A percentile compares a stretch with the other conserved stretches of the same genome.
Conservation (phyloP, 2,329 filamentous ascomycete species). For the Apiospora malaysiana region DNA sequence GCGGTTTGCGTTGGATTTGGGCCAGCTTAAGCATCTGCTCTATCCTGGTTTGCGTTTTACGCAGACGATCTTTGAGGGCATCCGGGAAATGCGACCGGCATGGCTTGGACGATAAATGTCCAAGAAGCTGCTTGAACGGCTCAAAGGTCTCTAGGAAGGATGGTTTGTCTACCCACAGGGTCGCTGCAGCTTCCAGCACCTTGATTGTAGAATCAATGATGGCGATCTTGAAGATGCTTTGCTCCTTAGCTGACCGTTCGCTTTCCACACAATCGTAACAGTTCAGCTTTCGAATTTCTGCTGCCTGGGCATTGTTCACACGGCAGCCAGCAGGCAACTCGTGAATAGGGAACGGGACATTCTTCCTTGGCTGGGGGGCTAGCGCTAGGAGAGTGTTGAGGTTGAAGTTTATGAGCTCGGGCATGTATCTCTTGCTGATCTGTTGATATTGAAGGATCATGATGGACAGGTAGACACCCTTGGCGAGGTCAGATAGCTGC, state of each 20-base stretch:
- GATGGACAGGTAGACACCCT: slow-evolving; percentile 79
- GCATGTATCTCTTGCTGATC: slow-evolving; percentile 84
- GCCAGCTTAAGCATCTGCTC: slow-evolving; percentile 64
- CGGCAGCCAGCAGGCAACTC: slow-evolving; percentile 58
- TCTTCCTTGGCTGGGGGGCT: slow-evolving; percentile 49
- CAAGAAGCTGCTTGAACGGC: slow-evolving; percentile 64
- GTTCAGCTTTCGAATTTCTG: slow-evolving; percentile 56
- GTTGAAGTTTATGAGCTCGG: slow-evolving; percentile 84
- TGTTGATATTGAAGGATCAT: slow-evolving; percentile 83
- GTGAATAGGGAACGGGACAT: slow-evolving; percentile 63
- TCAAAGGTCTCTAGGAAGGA: slow-evolving; percentile 82
- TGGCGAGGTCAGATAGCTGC: slow-evolving; percentile 68
- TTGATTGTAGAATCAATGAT: slow-evolving; percentile 67
- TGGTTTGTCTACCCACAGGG: slow-evolving; percentile 74
- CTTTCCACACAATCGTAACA: slow-evolving; percentile 61
- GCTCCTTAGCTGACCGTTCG: slow-evolving; percentile 41
- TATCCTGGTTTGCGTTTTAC: slow-evolving; percentile 53
- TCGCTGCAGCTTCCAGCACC: slow-evolving; percentile 71
- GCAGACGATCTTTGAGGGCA: slow-evolving; percentile 46
- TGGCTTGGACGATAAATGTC: slow-evolving; percentile 63
- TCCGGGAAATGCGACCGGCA: slow-evolving; percentile 58
- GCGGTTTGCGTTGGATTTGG: slow-evolving; percentile 72
- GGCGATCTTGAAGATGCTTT: slow-evolving; percentile 51
- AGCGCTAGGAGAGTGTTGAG: slow-evolving; percentile 75
- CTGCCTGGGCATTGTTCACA: slow-evolving; percentile 50